Conservation (phyloP, 768 basidiomycete species). For the Termitomyces sp. region DNA sequence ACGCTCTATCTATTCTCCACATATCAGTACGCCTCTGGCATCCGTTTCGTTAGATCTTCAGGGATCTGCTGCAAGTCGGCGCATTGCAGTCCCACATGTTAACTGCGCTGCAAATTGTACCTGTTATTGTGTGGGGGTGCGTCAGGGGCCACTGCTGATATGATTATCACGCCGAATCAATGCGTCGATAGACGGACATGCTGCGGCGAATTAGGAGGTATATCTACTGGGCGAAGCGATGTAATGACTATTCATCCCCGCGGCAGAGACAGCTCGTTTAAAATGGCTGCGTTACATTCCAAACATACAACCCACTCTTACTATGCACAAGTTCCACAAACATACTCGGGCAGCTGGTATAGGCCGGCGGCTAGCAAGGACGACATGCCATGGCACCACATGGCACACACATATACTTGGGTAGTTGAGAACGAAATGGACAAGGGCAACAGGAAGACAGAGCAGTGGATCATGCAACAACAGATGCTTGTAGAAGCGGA, state of each 20-base stretch:
- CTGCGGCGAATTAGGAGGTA: slow-evolving; percentile 11
- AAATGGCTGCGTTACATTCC: slow-evolving; percentile 10
- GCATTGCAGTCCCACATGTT: slow-evolving; percentile 16
- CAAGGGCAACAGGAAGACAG: slow-evolving; percentile 45
- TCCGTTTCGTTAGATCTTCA: slow-evolving; percentile 14
- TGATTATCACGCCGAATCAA: slow-evolving; percentile 31
- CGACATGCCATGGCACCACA: slow-evolving; percentile 34
- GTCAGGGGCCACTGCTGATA: slow-evolving; percentile 6
- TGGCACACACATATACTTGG: slow-evolving; percentile 42
- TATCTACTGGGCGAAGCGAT: slow-evolving; percentile 3
- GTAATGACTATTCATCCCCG: background rate
- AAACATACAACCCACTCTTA: slow-evolving; percentile 4
- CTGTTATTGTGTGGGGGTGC: background rate
- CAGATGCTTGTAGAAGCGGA: slow-evolving; percentile 35
- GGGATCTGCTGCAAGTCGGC: slow-evolving; percentile 3
- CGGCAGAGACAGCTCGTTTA: background rate
- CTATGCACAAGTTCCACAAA: slow-evolving; percentile 2
- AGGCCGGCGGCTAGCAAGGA: slow-evolving; percentile 9
- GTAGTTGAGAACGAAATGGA: slow-evolving; percentile 50
- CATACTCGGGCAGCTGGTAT: slow-evolving; percentile 2
- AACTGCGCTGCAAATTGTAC: background rate
- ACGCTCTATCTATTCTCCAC: slow-evolving; percentile 10
- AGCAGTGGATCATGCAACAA: slow-evolving; percentile 63
- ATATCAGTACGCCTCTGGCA: slow-evolving; percentile 8
- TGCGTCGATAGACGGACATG: slow-evolving; percentile 14